Percentiles rank a stretch among this genome's conserved stretches.
Conservation (phyloP, 2,329 filamentous ascomycete genomes). For the Phialophora macrospora region DNA sequence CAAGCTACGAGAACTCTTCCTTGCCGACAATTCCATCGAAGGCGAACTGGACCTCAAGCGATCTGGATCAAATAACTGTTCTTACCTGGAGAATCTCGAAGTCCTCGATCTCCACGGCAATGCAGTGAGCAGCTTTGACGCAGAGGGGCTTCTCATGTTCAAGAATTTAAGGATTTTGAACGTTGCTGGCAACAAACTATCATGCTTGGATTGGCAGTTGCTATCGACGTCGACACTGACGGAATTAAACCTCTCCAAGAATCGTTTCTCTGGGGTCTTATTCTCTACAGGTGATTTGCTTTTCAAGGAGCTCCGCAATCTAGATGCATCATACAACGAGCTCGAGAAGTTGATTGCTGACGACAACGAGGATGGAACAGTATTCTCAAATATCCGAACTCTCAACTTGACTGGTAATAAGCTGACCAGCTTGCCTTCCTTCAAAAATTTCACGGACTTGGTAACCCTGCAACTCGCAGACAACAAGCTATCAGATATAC, state of each 20-base stretch:
- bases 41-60: slow-evolving; percentile 69
- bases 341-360: slow-evolving; percentile 59
- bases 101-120: slow-evolving; percentile 82
- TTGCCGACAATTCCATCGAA: slow-evolving; percentile 76
- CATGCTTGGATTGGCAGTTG: slow-evolving; percentile 61
- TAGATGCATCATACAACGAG: slow-evolving; percentile 80
- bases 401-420: slow-evolving; percentile 82
- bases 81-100: slow-evolving; percentile 70
- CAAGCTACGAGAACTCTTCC: slow-evolving; percentile 75
- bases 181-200: slow-evolving; percentile 78
- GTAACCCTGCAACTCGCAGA: slow-evolving; percentile 77
- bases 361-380: slow-evolving; percentile 52
- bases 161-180: slow-evolving; percentile 72
- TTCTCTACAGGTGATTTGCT: slow-evolving; percentile 43
- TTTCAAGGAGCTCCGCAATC: slow-evolving; percentile 74
- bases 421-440: slow-evolving; percentile 71
- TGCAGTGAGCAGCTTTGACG: slow-evolving; percentile 67
- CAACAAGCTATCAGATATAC: slow-evolving; percentile 78
- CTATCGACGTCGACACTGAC: slow-evolving; percentile 28
- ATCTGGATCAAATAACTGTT: slow-evolving; percentile 46
- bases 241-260: slow-evolving; percentile 79
- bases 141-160: slow-evolving; percentile 70
- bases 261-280: slow-evolving; percentile 61
- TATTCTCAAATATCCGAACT: slow-evolving; percentile 72
- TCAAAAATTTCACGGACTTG: slow-evolving; percentile 70